A percentile compares a stretch with the other conserved stretches of the same genome.
phyloP scores from a whole-genome alignment of 352 stramenopile genomes.

The Phytophthora idaei region DNA sequence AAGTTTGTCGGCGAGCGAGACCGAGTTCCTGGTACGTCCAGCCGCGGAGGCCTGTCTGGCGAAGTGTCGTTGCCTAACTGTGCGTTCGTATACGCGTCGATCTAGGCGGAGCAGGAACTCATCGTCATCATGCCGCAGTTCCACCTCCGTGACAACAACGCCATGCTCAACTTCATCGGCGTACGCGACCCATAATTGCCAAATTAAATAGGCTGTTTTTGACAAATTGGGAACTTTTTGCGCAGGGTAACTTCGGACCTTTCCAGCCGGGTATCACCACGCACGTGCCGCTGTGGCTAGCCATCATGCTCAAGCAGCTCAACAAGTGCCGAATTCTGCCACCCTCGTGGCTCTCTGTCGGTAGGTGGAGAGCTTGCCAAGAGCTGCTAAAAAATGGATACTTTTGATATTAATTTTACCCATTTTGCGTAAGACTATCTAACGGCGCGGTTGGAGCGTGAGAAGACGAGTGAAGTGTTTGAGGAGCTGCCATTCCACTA shows the following conservation, averaged over 20 bases:
- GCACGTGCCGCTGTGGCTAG: slow-evolving; percentile 89
- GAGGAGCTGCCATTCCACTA: slow-evolving; percentile 89
- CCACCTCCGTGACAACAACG: slow-evolving; percentile 76
- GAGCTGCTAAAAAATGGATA: slow-evolving; percentile 16
- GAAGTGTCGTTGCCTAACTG: background rate
- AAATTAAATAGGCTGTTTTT: slow-evolving; percentile 6
- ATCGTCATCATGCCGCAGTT: slow-evolving; percentile 89
- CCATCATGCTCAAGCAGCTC: slow-evolving; percentile 88
- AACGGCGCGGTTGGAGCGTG: slow-evolving; percentile 58
- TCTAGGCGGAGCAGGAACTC: slow-evolving; percentile 86
- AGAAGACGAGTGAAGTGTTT: slow-evolving; percentile 78
- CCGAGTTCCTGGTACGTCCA: slow-evolving; percentile 75
- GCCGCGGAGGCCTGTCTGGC: background rate
- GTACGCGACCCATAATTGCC: slow-evolving; percentile 34
- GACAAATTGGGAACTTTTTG: slow-evolving; percentile 15
- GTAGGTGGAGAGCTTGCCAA: slow-evolving; percentile 19
- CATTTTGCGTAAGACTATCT: slow-evolving; percentile 58
- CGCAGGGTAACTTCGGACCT: slow-evolving; percentile 84
- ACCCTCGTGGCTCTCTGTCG: slow-evolving; percentile 83
- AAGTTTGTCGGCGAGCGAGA: slow-evolving; percentile 62
- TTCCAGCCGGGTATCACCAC: slow-evolving; percentile 87
- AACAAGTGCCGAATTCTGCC: slow-evolving; percentile 88
- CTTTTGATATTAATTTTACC: slow-evolving; percentile 9
- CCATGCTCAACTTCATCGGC: slow-evolving; percentile 82
- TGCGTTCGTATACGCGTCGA: background rate